Percentiles rank a stretch among this genome's conserved stretches.
Evolutionary conservation across 257 asterid species (phyloP).

Genomic region (Nicotiana benthamiana): DNA sequence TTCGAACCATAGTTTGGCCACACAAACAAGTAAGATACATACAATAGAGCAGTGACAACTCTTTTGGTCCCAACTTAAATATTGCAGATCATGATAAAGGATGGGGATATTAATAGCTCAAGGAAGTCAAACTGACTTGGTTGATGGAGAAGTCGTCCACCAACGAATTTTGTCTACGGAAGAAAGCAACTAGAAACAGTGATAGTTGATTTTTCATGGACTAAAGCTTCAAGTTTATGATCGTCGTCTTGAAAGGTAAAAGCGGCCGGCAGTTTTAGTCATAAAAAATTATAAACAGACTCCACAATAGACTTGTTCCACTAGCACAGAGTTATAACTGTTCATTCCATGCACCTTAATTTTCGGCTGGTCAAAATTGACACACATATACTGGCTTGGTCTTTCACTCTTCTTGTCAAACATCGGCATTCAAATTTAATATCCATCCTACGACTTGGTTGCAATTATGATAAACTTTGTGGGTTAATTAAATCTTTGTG

Average conservation of each 20-base stretch:
- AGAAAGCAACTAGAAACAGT: background rate
- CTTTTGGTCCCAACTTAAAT: background rate
- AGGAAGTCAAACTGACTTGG: background rate
- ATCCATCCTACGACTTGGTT: constrained; percentile 3
- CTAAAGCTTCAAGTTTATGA: background rate
- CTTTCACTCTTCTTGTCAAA: background rate
- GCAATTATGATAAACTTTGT: background rate
- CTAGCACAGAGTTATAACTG: background rate
- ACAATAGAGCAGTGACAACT: background rate
- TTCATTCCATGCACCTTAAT: background rate
- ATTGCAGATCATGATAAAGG: background rate
- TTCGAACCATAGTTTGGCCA: too few species aligned
- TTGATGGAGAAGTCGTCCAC: constrained; percentile 1
- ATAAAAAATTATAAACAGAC: background rate
- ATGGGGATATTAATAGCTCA: background rate
- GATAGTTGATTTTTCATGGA: background rate
- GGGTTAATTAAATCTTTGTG: background rate
- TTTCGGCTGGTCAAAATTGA: constrained; percentile 4
- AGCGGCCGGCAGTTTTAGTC: background rate
- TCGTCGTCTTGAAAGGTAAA: background rate
- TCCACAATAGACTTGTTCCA: background rate
- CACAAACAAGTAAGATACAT: too few species aligned
- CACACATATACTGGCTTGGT: background rate
- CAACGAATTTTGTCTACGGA: background rate
- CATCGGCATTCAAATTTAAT: background rate